Conservation (phyloP, 1,139 yeast genomes). For the Ogataea hybrid region DNA sequence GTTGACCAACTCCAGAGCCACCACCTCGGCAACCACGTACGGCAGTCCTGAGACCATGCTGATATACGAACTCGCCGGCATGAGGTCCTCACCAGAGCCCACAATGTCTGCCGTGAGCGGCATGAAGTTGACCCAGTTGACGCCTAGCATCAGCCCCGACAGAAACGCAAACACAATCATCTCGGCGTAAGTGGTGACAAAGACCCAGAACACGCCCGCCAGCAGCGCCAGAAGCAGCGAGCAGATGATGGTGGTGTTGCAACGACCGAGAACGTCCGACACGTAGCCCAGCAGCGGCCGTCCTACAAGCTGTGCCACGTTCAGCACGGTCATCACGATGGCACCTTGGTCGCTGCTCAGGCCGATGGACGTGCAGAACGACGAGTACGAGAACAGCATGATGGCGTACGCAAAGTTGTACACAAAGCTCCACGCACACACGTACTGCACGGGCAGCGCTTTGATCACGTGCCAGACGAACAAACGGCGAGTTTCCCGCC, state of each 20-base stretch:
- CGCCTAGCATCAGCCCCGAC: conserved; percentile 57
- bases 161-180: conserved; percentile 51
- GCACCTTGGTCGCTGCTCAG: conserved; percentile 55
- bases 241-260: conserved; percentile 44
- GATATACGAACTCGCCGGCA: conserved; percentile 35
- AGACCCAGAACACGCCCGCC: conserved; percentile 47
- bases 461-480: conserved; percentile 13
- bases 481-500: conserved; percentile 22
- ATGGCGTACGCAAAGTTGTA: conserved; percentile 49
- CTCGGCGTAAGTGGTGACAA: conserved; percentile 49
- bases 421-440: conserved; percentile 56
- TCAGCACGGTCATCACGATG: conserved; percentile 56
- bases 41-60: conserved; percentile 33
- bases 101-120: conserved; percentile 56
- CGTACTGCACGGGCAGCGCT: conserved; percentile 37
- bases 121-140: conserved; percentile 62
- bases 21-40: conserved; percentile 40
- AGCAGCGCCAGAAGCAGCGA: conserved; percentile 33
- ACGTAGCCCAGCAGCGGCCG: conserved; percentile 60
- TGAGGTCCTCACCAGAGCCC: conserved; percentile 34
- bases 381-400: conserved; percentile 57
- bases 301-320: conserved; percentile 64
- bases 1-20: conserved; percentile 44
- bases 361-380: conserved; percentile 63
- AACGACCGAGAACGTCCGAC: conserved; percentile 60